Conservation (phyloP, 2,329 filamentous ascomycete species). For the Arthrobotrys megalospora region DNA sequence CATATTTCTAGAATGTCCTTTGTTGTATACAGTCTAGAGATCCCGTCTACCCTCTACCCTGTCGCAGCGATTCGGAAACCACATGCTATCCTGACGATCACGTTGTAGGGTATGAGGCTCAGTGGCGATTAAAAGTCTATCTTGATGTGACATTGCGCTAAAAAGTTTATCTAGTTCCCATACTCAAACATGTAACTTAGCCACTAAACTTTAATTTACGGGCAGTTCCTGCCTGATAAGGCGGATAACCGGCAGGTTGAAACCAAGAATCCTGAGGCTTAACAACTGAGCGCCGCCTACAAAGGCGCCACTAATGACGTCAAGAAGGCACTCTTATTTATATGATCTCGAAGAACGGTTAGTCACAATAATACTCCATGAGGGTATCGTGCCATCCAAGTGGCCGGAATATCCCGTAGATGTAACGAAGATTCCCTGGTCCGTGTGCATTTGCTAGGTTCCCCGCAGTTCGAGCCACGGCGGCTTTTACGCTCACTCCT, state of each 20-base stretch:
- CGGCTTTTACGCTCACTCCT: conserved; percentile 8
- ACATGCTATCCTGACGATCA: conserved; percentile 7
- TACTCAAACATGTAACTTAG: conserved; percentile 48
- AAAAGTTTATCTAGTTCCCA: conserved; percentile 37
- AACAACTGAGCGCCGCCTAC: neutral
- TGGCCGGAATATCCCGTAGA: conserved; percentile 28
- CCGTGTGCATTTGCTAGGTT: neutral
- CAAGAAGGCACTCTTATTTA: neutral
- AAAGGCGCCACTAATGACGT: conserved; percentile 23
- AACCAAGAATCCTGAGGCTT: neutral
- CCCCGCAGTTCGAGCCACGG: conserved; percentile 21
- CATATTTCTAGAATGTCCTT: conserved; percentile 32
- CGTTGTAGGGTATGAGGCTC: conserved; percentile 45
- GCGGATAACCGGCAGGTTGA: neutral
- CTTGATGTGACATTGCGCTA: conserved; percentile 30
- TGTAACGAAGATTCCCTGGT: neutral
- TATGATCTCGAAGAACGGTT: neutral
- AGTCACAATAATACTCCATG: conserved; percentile 36
- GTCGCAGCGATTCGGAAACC: conserved; percentile 52
- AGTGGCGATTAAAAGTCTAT: conserved; percentile 41
- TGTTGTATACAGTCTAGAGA: neutral
- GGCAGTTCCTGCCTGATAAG: conserved; percentile 2
- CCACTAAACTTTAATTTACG: conserved; percentile 39
- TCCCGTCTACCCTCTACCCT: conserved; percentile 10
- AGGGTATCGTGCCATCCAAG: conserved; percentile 41